These are phyloP conservation scores for Aphanomyces invadans DNA, from an alignment of 352 stramenopile genomes.

Conservation along the genomic window DNA sequence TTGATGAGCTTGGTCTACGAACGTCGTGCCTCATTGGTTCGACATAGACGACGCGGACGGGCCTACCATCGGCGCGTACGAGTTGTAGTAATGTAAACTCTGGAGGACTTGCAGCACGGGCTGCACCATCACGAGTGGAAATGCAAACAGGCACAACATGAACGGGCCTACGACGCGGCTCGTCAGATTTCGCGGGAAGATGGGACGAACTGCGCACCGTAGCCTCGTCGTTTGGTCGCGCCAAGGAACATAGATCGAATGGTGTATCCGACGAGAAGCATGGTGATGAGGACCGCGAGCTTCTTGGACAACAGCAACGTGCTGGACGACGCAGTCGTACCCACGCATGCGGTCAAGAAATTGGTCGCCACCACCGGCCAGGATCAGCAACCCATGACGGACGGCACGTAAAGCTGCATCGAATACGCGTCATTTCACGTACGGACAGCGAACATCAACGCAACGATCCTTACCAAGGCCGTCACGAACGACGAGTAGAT, in stretches of 20 bases:
- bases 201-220: background rate
- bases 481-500: conserved; percentile 23
- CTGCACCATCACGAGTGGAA: conserved; percentile 14
- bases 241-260: conserved; percentile 10
- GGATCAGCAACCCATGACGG: conserved; percentile 18
- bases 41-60: too few species aligned
- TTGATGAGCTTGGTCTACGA: conserved; percentile 21
- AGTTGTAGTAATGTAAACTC: conserved; percentile 19
- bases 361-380: conserved; percentile 23
- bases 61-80: conserved; percentile 19
- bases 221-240: conserved; percentile 7
- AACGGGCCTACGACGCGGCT: background rate
- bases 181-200: background rate
- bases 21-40: too few species aligned
- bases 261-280: conserved; percentile 16
- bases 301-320: conserved; percentile 20
- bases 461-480: background rate
- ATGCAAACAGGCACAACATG: conserved; percentile 17
- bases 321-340: conserved; percentile 20
- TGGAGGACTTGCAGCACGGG: conserved; percentile 12
- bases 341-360: conserved; percentile 18
- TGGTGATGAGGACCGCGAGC: conserved; percentile 18
- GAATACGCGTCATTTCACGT: too few species aligned
- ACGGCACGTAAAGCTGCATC: conserved; percentile 21
- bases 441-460: background rate